Base-by-base conservation (phyloP, 2,329 filamentous ascomycete genomes). In the Penicillium corylophilum region DNA sequence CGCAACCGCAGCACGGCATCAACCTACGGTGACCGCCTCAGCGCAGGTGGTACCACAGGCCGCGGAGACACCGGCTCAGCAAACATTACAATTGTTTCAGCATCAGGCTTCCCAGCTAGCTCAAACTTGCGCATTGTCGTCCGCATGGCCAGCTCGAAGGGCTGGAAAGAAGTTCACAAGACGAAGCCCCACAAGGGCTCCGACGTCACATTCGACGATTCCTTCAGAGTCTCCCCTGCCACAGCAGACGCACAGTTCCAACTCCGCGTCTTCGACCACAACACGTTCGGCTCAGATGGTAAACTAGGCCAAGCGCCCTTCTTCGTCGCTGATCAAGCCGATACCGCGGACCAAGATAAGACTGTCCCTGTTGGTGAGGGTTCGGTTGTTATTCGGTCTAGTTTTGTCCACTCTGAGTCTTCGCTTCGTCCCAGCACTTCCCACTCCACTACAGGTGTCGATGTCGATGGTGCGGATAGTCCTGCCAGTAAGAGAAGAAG, bases 201-300 rank as follows among this genome's bases (percentile, higher is more conserved):
- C 0, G 75, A 82, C 1, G 89, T 89, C 55, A 79, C 77, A 16
- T 95, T 85, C 70, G 86, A 90, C 57, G 69, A 75, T 8, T 75
- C 80, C 0, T 93, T 94, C 78, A 91, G 86, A 65, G 80, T 88
- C 20, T 77, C 80, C 10, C 95, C 91, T 73, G 68, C 67, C 9
- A 82, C 86, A 1, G 86, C 93, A 2, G 93, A 96, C 62, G 80
- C 88, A 20, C 86, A 89, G 66, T 97, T 96, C 81, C 88, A 90
- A 69, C 69, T 99, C 55, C 82, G 89, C 57, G 91, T 91, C 55
- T 91, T 91, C 68, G 88, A 91, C 63, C 90, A 96, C 66, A 84
- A 88, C 64, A 89, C 86, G 1, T 93, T 97, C 66, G 88, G 89
- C 46, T 87, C 85, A 51, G 90, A 95, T 67, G 87, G 92, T 50